Conservation (phyloP, 2,329 filamentous ascomycete genomes). For the Sphaceloma murrayae region DNA sequence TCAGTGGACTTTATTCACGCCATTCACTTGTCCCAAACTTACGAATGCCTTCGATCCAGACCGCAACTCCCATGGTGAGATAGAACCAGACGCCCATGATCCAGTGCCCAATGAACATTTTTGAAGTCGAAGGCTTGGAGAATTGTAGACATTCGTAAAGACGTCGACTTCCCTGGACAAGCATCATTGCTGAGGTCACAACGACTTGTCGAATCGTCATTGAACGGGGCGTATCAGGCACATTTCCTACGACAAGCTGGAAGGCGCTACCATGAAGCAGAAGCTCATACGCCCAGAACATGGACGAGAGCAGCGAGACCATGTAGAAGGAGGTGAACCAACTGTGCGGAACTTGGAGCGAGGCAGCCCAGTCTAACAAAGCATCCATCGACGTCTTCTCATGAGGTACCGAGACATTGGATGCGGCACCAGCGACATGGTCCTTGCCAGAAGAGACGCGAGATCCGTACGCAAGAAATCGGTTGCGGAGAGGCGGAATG, state of each 20-base stretch:
- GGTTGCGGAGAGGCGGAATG: constrained; percentile 42
- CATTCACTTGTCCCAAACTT: too few species aligned
- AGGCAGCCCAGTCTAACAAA: constrained; percentile 33
- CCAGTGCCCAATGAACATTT: constrained; percentile 84
- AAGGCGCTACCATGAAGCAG: constrained; percentile 46
- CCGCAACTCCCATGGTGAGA: constrained; percentile 56
- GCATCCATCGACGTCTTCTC: constrained; percentile 31
- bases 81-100: constrained; percentile 71
- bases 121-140: constrained; percentile 56
- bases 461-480: constrained; percentile 53
- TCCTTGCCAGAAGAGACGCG: constrained; percentile 36
- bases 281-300: constrained; percentile 65
- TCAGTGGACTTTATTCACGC: too few species aligned
- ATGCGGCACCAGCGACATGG: too few species aligned
- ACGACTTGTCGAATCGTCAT: constrained; percentile 55
- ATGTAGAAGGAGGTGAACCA: constrained; percentile 90
- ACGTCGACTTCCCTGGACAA: constrained; percentile 63
- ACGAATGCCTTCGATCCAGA: constrained; percentile 81
- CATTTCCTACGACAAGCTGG: constrained; percentile 33
- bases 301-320: constrained; percentile 56
- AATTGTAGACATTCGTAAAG: constrained; percentile 64
- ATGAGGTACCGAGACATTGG: too few species aligned
- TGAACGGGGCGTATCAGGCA: constrained; percentile 26
- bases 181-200: constrained; percentile 62
- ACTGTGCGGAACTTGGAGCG: constrained; percentile 65